Evolutionary conservation across 345 rosid genomes (phyloP).

Genomic region (Salix purpurea): DNA sequence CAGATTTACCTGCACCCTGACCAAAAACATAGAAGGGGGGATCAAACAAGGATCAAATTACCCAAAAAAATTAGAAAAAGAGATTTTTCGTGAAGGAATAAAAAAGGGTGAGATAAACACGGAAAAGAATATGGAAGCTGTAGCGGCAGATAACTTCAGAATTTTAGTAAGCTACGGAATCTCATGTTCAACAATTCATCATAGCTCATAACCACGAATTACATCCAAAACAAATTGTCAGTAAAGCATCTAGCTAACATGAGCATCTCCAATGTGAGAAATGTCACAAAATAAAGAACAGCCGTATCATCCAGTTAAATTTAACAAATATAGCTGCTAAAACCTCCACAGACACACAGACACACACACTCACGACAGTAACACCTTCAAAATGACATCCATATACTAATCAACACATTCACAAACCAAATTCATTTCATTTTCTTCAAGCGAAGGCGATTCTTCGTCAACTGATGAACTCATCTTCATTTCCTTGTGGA

Average conservation of each 20-base stretch:
- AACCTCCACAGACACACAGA: background rate
- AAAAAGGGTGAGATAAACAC: no score
- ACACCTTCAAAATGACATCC: background rate
- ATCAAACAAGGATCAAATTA: background rate
- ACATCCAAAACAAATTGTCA: background rate
- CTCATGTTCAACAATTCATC: background rate
- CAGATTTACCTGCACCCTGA: conserved; percentile 99
- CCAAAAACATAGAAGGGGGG: conserved; percentile 1
- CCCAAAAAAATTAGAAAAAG: background rate
- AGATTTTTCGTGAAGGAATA: no score
- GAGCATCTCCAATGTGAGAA: background rate
- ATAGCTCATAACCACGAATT: background rate
- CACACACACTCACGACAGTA: background rate
- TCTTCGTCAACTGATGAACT: background rate
- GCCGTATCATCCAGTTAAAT: background rate
- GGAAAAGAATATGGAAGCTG: background rate
- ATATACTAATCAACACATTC: no score
- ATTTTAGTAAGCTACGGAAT: background rate
- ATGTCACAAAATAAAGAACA: background rate
- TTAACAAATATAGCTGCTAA: background rate
- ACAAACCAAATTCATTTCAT: background rate
- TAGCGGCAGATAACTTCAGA: background rate
- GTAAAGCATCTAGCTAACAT: background rate
- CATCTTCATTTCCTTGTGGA: background rate
- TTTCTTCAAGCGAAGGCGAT: background rate